These are phyloP conservation scores for Arachnomyces sp. DNA, from an alignment of 2,329 filamentous ascomycete species.

Conservation along the genomic window DNA sequence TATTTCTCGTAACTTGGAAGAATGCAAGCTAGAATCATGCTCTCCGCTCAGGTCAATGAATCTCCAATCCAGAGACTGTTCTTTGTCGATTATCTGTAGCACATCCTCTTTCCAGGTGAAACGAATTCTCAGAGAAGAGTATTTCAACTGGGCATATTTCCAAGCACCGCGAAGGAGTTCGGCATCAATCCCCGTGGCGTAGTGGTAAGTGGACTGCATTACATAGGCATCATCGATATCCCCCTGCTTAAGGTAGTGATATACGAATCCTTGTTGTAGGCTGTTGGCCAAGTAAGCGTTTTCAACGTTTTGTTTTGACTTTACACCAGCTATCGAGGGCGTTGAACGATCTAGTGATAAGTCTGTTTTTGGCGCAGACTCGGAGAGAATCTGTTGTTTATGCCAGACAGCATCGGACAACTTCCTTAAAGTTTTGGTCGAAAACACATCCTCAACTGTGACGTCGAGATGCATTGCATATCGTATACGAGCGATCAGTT, in stretches of 20 bases:
- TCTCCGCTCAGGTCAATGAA: neutral
- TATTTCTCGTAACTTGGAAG: neutral
- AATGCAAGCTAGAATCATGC: neutral
- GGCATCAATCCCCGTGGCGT: neutral
- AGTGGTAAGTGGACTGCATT: neutral
- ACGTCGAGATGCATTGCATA: neutral
- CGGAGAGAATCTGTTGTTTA: neutral
- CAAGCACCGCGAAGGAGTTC: neutral
- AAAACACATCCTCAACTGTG: conserved; percentile 1
- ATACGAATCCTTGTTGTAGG: conserved; percentile 1
- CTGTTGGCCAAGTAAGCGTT: conserved; percentile 1
- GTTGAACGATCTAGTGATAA: neutral
- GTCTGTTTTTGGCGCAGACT: neutral
- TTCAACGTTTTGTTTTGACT: neutral
- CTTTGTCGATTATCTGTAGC: neutral
- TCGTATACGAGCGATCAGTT: conserved; percentile 1
- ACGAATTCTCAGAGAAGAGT: neutral
- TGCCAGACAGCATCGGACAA: neutral
- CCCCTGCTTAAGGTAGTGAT: conserved; percentile 1
- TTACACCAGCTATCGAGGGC: neutral
- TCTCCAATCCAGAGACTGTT: conserved; percentile 1
- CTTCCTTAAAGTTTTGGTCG: neutral
- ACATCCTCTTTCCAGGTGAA: neutral
- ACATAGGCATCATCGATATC: conserved; percentile 1
- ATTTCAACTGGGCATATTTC: neutral